These are phyloP conservation scores for Calycina marina DNA, from an alignment of 2,329 filamentous ascomycete genomes.

Conservation along the genomic window DNA sequence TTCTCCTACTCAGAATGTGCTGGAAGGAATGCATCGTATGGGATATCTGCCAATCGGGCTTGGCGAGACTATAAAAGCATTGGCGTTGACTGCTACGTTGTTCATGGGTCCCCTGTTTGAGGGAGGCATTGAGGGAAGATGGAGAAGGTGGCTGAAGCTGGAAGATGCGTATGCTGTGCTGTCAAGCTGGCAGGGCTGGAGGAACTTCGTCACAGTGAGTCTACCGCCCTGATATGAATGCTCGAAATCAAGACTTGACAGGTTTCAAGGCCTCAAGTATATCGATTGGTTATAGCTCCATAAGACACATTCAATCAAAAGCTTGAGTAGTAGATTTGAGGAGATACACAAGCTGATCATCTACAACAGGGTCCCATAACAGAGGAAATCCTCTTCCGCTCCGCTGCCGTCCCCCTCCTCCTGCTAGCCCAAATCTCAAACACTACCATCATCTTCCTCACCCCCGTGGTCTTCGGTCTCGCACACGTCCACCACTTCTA, in stretches of 20 bases:
- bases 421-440: slow-evolving; percentile 45
- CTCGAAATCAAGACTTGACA: too few species aligned
- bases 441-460: slow-evolving; percentile 56
- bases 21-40: slow-evolving; percentile 51
- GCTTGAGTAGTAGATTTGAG: too few species aligned
- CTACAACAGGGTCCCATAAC: slow-evolving; percentile 58
- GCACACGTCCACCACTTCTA: slow-evolving; percentile 94
- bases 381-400: slow-evolving; percentile 89
- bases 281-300: too few species aligned
- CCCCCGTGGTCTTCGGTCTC: slow-evolving; percentile 80
- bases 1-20: slow-evolving; percentile 29
- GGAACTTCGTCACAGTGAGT: slow-evolving; percentile 74
- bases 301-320: too few species aligned
- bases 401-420: slow-evolving; percentile 70
- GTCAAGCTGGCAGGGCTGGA: slow-evolving; percentile 65
- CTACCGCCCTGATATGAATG: too few species aligned
- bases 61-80: slow-evolving; percentile 43
- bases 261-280: too few species aligned
- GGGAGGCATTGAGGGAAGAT: slow-evolving; percentile 54
- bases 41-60: slow-evolving; percentile 69
- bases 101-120: slow-evolving; percentile 81
- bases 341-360: too few species aligned
- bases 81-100: slow-evolving; percentile 62
- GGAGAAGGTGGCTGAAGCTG: slow-evolving; percentile 47
- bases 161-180: slow-evolving; percentile 43